Evolutionary conservation across 768 basidiomycete genomes (phyloP).

Genomic region (Mycena belliarum): DNA sequence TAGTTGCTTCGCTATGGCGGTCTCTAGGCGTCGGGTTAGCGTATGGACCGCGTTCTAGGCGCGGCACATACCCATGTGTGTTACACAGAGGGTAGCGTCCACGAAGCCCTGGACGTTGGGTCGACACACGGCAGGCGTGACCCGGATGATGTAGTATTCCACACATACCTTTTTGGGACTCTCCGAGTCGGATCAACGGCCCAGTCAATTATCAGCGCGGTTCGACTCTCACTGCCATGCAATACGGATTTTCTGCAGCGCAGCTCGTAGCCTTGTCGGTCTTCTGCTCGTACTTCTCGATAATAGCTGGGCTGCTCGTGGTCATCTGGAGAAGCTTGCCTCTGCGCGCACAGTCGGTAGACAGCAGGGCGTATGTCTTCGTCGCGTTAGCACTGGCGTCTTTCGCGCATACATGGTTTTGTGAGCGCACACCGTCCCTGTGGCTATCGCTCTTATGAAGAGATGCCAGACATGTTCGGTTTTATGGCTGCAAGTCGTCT

Average conservation of each 20-base stretch:
- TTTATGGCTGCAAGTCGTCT: constrained; percentile 42
- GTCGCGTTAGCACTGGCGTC: constrained; percentile 35
- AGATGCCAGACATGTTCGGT: constrained; percentile 43
- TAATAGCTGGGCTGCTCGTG: constrained; percentile 31
- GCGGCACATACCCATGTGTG: constrained; percentile 29
- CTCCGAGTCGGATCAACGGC: no score
- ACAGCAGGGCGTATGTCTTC: constrained; percentile 27
- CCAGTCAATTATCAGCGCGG: no score
- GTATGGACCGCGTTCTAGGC: background rate
- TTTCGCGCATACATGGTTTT: constrained; percentile 51
- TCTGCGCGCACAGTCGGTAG: background rate
- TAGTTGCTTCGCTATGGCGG: constrained; percentile 75
- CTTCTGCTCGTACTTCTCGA: constrained; percentile 36
- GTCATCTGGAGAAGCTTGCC: constrained; percentile 27
- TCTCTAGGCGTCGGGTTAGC: constrained; percentile 46
- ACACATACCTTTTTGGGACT: no score
- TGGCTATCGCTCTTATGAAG: background rate
- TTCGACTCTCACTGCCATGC: no score
- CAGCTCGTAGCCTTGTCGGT: constrained; percentile 18
- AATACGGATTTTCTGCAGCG: background rate
- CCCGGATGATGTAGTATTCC: no score
- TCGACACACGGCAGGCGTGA: no score
- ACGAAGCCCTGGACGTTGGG: no score
- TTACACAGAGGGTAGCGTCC: no score
- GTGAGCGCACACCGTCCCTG: no score